phyloP scores from a whole-genome alignment of 2,329 filamentous ascomycete genomes.

The Colletotrichum endophyticum region DNA sequence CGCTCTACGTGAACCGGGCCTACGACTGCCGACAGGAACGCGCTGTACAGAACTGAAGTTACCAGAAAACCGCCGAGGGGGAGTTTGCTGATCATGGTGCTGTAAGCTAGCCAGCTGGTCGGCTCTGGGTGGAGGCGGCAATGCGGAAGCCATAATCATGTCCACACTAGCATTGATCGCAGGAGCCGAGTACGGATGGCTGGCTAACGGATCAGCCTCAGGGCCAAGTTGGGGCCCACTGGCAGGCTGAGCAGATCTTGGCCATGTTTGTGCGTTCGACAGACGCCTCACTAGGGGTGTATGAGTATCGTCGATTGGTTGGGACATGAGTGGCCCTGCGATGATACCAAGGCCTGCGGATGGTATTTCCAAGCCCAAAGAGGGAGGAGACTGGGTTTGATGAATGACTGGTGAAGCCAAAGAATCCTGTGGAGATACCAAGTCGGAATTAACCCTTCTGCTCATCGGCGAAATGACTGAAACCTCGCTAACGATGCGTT shows the following conservation, averaged over 20 bases:
- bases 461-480: neutral
- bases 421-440: neutral
- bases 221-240: neutral
- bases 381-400: neutral
- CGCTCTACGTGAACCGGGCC: slow-evolving; percentile 18
- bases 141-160: slow-evolving; percentile 35
- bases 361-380: slow-evolving; percentile 33
- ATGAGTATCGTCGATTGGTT: neutral
- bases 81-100: slow-evolving; percentile 40
- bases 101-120: slow-evolving; percentile 44
- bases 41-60: slow-evolving; percentile 45
- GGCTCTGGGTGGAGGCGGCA: slow-evolving; percentile 42
- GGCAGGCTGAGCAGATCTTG: slow-evolving; percentile 35
- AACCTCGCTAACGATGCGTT: neutral
- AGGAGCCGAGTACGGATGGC: slow-evolving; percentile 48
- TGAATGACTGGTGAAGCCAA: neutral
- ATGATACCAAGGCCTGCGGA: slow-evolving; percentile 24
- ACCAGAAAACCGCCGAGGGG: slow-evolving; percentile 48
- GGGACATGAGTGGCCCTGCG: neutral
- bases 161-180: slow-evolving; percentile 32
- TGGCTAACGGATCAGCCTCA: slow-evolving; percentile 7
- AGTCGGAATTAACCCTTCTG: neutral
- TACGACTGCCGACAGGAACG: slow-evolving; percentile 41
- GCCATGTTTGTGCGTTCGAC: slow-evolving; percentile 53
- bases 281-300: slow-evolving; percentile 28